Evolutionary conservation across 768 basidiomycete species (phyloP).

Genomic region (Suillus alpinus): DNA sequence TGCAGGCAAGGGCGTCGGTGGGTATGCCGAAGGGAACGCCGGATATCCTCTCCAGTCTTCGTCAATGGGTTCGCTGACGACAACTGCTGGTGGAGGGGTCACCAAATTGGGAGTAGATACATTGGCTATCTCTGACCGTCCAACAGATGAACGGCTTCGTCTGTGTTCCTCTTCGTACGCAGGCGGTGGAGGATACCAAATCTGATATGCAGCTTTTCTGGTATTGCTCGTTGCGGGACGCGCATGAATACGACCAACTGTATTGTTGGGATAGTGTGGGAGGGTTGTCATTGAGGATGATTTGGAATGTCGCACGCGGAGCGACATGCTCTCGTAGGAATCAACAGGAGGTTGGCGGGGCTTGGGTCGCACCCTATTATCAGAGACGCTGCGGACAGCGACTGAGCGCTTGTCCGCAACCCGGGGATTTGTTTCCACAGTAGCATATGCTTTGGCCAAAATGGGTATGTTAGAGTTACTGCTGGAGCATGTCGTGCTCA

Average conservation of each 20-base stretch:
- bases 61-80: conserved; percentile 30
- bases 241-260: conserved; percentile 17
- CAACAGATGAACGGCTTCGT: conserved; percentile 15
- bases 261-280: conserved; percentile 22
- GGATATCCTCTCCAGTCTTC: conserved; percentile 77
- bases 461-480: conserved; percentile 14
- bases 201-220: conserved; percentile 35
- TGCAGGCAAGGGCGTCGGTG: conserved; percentile 57
- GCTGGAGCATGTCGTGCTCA: conserved; percentile 5
- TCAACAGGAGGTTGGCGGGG: conserved; percentile 3
- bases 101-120: conserved; percentile 4
- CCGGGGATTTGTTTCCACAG: conserved; percentile 9
- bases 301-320: conserved; percentile 12
- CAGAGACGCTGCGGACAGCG: conserved; percentile 19
- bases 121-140: conserved; percentile 12
- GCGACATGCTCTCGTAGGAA: conserved; percentile 1
- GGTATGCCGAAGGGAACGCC: conserved; percentile 75
- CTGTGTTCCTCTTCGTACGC: conserved; percentile 38
- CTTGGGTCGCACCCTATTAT: conserved; percentile 9
- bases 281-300: conserved; percentile 19
- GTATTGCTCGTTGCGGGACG: conserved; percentile 23
- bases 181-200: conserved; percentile 62
- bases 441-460: conserved; percentile 7
- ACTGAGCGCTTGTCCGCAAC: conserved; percentile 8
- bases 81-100: conserved; percentile 1